Conservation (phyloP, 1,284 basidiomycete genomes). For the Puccinia horiana region DNA sequence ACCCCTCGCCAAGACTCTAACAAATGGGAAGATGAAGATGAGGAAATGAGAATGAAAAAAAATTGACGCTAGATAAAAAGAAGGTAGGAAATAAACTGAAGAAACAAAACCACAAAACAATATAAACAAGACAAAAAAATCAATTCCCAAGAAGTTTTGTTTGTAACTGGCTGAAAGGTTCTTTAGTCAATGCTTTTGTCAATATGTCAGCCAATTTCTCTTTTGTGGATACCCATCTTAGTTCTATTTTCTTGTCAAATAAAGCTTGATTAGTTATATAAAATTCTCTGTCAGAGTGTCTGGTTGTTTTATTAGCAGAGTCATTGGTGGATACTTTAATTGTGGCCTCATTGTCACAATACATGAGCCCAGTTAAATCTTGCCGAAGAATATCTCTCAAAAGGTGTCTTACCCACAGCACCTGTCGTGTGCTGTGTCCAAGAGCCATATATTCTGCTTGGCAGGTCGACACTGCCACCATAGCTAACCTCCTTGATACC, state of each 20-base stretch:
- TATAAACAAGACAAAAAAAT: no score
- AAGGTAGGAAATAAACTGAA: no score
- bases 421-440: background rate
- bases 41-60: no score
- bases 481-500: background rate
- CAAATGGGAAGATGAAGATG: no score
- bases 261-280: constrained; percentile 5
- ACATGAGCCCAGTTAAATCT: background rate
- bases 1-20: no score
- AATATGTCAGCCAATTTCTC: constrained; percentile 9
- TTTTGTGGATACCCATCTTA: background rate
- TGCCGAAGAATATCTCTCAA: background rate
- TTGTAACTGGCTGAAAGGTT: background rate
- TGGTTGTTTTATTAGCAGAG: background rate
- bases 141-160: no score
- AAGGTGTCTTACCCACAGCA: background rate
- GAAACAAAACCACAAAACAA: no score
- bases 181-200: constrained; percentile 12
- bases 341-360: constrained; percentile 2
- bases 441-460: constrained; percentile 37
- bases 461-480: constrained; percentile 9
- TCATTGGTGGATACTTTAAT: background rate
- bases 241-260: background rate
- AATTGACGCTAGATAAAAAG: no score
- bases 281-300: constrained; percentile 18